Evolutionary conservation across 116 monocot genomes (phyloP).

Genomic region (Zostera marina): DNA sequence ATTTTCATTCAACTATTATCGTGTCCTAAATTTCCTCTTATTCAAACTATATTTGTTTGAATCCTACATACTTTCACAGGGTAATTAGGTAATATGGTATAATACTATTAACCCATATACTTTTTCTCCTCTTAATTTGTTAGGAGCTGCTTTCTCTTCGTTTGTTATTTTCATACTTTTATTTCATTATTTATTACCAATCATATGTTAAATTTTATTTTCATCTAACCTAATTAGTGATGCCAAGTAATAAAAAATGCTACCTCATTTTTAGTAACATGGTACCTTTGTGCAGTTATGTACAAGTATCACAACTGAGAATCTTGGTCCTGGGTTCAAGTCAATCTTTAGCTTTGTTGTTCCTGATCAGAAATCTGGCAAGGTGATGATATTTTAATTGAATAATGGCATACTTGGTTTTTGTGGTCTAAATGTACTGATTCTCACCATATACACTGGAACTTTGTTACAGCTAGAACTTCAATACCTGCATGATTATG

Average conservation of each 20-base stretch:
- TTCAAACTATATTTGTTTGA: no score
- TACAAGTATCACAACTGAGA: slow-evolving; percentile 49
- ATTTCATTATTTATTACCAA: neutral
- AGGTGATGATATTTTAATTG: slow-evolving; percentile 13
- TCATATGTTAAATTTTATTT: neutral
- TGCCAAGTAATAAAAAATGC: no score
- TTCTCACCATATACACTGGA: neutral
- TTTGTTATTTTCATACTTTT: neutral
- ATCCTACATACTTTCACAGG: no score
- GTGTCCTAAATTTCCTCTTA: no score
- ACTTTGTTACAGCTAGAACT: slow-evolving; percentile 47
- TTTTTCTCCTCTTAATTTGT: no score
- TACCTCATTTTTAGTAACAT: neutral
- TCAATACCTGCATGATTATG: slow-evolving; percentile 70
- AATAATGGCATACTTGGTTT: neutral
- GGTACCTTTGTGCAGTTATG: slow-evolving; percentile 3
- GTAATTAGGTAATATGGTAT: no score
- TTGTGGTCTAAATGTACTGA: neutral
- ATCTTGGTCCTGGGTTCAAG: slow-evolving; percentile 54
- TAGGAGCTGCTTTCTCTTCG: neutral
- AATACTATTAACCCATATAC: no score
- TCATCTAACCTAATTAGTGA: no score
- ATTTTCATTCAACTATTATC: no score
- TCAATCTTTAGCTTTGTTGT: slow-evolving; percentile 64
- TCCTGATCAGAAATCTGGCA: slow-evolving; percentile 72